phyloP scores from a whole-genome alignment of 2,329 filamentous ascomycete species.

The Dothiorella sarmentorum region DNA sequence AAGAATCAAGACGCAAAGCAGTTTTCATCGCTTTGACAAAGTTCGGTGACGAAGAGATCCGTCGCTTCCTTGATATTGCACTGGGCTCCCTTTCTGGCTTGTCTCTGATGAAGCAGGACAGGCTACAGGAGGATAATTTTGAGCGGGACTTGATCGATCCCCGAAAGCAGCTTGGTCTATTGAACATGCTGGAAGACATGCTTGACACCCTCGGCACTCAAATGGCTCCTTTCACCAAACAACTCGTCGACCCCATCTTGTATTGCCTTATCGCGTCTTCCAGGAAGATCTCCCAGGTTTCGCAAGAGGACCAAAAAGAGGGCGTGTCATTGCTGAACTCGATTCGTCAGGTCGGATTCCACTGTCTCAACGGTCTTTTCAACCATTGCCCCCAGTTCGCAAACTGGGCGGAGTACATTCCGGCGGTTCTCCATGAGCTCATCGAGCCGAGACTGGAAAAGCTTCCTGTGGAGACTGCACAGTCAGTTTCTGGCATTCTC shows the following conservation, averaged over 20 bases:
- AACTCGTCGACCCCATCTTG: constrained; percentile 71
- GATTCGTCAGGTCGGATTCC: constrained; percentile 69
- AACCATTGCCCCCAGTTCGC: constrained; percentile 66
- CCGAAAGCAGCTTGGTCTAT: constrained; percentile 82
- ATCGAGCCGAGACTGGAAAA: constrained; percentile 74
- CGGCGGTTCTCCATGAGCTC: constrained; percentile 68
- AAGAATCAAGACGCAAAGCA: constrained; percentile 71
- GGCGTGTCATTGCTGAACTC: constrained; percentile 50
- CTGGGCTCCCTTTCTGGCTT: constrained; percentile 66
- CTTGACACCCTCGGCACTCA: constrained; percentile 78
- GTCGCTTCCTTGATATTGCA: constrained; percentile 78
- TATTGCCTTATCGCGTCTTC: constrained; percentile 75
- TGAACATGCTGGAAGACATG: constrained; percentile 87
- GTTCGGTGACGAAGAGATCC: constrained; percentile 69
- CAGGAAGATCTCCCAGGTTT: constrained; percentile 32
- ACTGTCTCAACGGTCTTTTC: constrained; percentile 78
- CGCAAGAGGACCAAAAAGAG: constrained; percentile 29
- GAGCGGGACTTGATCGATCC: constrained; percentile 58
- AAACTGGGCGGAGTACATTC: constrained; percentile 67
- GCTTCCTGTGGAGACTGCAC: constrained; percentile 79
- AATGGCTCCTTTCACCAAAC: constrained; percentile 63
- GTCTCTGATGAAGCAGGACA: constrained; percentile 52
- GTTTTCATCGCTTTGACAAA: constrained; percentile 76
- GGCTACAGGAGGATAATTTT: constrained; percentile 53
- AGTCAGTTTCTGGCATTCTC: constrained; percentile 80